Evolutionary conservation across 2,329 filamentous ascomycete species (phyloP).

Genomic region (Fusarium sp.): DNA sequence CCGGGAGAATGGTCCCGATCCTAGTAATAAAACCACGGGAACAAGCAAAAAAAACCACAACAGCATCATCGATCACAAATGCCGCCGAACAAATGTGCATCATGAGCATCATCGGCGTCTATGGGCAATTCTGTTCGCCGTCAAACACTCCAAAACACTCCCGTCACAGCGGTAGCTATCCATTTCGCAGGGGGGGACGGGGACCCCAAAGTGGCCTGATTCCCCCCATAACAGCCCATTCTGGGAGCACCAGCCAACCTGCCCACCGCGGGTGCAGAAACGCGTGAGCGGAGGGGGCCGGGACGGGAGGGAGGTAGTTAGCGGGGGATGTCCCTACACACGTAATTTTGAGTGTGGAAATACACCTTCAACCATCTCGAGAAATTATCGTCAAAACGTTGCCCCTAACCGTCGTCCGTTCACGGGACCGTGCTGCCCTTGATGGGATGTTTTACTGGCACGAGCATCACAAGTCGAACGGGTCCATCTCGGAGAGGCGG

Average conservation of each 20-base stretch:
- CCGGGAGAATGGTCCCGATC: neutral
- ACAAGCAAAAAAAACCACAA: conserved; percentile 4
- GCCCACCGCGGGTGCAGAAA: conserved; percentile 32
- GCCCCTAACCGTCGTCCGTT: conserved; percentile 31
- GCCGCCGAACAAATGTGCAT: conserved; percentile 7
- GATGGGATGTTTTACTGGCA: conserved; percentile 32
- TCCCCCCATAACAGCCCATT: conserved; percentile 40
- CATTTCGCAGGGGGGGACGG: neutral
- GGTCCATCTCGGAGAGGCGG: conserved; percentile 16
- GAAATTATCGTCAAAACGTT: conserved; percentile 40
- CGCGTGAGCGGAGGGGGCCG: conserved; percentile 44
- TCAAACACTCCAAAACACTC: neutral
- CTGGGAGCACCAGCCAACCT: conserved; percentile 14
- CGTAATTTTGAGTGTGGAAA: fast-evolving
- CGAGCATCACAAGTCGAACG: conserved; percentile 9
- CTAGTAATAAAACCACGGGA: conserved; percentile 1
- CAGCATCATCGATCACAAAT: neutral
- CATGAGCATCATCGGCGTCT: neutral
- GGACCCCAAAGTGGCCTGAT: conserved; percentile 37
- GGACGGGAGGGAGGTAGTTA: conserved; percentile 26
- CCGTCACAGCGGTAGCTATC: conserved; percentile 2
- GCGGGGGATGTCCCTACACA: neutral
- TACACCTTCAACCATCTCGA: conserved; percentile 34
- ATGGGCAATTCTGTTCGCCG: neutral
- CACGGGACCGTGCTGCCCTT: conserved; percentile 11